These are phyloP conservation scores for Tylopilus felleus DNA, from an alignment of 768 basidiomycete species.

Conservation along the genomic window DNA sequence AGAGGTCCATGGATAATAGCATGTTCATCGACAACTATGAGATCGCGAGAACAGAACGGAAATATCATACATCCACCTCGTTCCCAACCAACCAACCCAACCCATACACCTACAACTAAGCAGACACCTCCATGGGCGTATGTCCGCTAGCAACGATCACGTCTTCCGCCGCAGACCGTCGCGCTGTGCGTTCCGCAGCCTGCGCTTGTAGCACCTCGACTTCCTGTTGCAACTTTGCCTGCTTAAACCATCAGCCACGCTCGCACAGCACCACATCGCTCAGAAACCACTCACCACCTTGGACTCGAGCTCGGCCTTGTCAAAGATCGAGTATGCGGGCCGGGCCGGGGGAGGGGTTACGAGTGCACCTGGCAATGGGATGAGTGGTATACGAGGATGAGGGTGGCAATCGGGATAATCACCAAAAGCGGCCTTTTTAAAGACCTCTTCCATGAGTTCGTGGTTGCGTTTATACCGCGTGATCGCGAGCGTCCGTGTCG, in stretches of 20 bases:
- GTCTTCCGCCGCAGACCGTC: conserved; percentile 27
- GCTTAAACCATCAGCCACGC: neutral
- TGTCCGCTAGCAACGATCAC: conserved; percentile 31
- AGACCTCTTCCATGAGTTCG: conserved; percentile 82
- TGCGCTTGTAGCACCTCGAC: conserved; percentile 52
- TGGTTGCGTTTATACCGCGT: conserved; percentile 77
- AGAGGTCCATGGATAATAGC: neutral
- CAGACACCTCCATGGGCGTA: conserved; percentile 29
- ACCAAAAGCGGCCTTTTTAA: conserved; percentile 69
- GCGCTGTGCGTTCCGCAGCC: conserved; percentile 43
- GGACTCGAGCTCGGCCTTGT: conserved; percentile 52
- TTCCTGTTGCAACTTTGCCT: conserved; percentile 60
- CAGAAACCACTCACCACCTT: conserved; percentile 44
- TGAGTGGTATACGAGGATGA: neutral
- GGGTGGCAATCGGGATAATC: neutral
- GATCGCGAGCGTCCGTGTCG: conserved; percentile 67
- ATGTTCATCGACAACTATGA: neutral
- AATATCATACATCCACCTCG: neutral
- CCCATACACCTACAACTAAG: conserved; percentile 3
- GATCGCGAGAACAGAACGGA: neutral
- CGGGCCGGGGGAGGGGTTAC: conserved; percentile 36
- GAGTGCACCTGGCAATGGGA: conserved; percentile 39
- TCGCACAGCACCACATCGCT: neutral
- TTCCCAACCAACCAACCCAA: neutral
- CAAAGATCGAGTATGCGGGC: conserved; percentile 62